phyloP scores from a whole-genome alignment of 169 alveolate genomes.

The Cryptosporidium sp. region DNA sequence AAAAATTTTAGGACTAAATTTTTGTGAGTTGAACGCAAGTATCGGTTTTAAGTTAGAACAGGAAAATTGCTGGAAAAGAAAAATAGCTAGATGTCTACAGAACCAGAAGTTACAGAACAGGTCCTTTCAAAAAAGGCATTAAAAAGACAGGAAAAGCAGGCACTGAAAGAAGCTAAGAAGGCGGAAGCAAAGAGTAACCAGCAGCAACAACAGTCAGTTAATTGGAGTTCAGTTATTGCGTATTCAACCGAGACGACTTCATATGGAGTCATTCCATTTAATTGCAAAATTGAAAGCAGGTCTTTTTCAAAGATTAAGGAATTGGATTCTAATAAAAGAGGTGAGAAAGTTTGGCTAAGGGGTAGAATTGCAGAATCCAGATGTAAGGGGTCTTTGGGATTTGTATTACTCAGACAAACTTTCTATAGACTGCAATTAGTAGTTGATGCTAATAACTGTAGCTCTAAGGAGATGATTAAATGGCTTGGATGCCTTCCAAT shows the following conservation, averaged over 20 bases:
- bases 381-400: slow-evolving; percentile 86
- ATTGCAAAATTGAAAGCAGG: slow-evolving; percentile 3
- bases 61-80: neutral
- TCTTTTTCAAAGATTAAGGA: slow-evolving; percentile 26
- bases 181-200: slow-evolving; percentile 49
- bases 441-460: slow-evolving; percentile 81
- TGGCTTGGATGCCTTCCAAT: slow-evolving; percentile 86
- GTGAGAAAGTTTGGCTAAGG: slow-evolving; percentile 83
- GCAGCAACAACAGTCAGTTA: slow-evolving; percentile 1
- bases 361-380: slow-evolving; percentile 86
- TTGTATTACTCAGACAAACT: slow-evolving; percentile 83
- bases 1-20: neutral
- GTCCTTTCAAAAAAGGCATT: slow-evolving; percentile 60
- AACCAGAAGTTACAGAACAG: neutral
- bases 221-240: slow-evolving; percentile 56
- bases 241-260: neutral
- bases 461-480: slow-evolving; percentile 88
- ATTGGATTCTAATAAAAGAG: slow-evolving; percentile 12
- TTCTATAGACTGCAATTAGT: slow-evolving; percentile 84
- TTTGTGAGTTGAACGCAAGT: neutral
- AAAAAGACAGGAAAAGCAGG: slow-evolving; percentile 43
- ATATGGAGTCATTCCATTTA: slow-evolving; percentile 41
- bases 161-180: slow-evolving; percentile 30
- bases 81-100: neutral
- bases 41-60: neutral